A percentile compares a stretch with the other conserved stretches of the same genome.
Evolutionary conservation across 2,329 filamentous ascomycete genomes (phyloP).

Genomic region (Cordyceps tenuipes): DNA sequence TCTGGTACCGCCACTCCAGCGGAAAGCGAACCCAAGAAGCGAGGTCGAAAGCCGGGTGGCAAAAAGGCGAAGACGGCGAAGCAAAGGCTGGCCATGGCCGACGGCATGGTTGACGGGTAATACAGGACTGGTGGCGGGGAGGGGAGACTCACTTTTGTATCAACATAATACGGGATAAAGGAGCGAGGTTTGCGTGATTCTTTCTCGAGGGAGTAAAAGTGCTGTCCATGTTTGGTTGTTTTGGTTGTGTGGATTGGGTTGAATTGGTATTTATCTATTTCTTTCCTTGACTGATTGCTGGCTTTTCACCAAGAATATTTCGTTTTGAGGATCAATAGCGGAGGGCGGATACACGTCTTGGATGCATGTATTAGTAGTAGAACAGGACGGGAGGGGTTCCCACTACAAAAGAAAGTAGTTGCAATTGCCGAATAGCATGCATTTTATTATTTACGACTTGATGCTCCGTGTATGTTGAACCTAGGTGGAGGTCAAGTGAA

Average conservation of each 20-base stretch:
- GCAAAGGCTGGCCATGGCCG: slow-evolving; percentile 59
- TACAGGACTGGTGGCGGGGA: background rate
- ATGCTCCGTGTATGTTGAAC: background rate
- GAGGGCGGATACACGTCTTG: background rate
- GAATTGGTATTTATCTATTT: background rate
- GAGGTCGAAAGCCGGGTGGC: slow-evolving; percentile 48
- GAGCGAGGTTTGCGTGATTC: background rate
- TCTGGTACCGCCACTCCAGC: slow-evolving; percentile 81
- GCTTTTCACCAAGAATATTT: background rate
- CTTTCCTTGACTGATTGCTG: background rate
- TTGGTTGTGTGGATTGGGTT: background rate
- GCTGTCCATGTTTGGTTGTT: background rate
- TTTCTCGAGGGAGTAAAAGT: slow-evolving; percentile 9
- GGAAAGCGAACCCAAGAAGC: slow-evolving; percentile 41
- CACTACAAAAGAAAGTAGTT: background rate
- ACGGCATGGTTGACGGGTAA: slow-evolving; percentile 37
- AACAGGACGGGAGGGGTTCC: background rate
- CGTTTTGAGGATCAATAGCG: background rate
- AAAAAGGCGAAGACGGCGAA: slow-evolving; percentile 60
- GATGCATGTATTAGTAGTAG: slow-evolving; percentile 11
- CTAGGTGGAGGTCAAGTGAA: background rate
- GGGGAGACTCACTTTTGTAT: slow-evolving; percentile 7
- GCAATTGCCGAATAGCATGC: background rate
- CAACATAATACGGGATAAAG: slow-evolving; percentile 11
- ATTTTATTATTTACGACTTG: background rate